Evolutionary conservation across 176 grass and related monocot genomes (phyloP).

Genomic region (Tillandsia fasciculata): DNA sequence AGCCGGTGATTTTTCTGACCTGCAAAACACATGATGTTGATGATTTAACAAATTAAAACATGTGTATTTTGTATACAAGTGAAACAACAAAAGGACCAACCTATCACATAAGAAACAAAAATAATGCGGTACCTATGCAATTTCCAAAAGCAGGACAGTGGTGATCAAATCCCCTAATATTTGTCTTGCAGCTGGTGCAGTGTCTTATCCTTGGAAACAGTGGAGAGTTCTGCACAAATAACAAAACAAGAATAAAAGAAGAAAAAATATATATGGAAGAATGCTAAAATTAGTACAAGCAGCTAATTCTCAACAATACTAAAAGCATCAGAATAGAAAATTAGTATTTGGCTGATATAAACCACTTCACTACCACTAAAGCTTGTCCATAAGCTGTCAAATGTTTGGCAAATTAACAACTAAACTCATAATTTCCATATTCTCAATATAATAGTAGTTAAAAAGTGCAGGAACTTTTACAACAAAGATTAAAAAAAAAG

Average conservation of each 20-base stretch:
- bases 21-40: conserved; percentile 27
- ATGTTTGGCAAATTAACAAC: not conserved
- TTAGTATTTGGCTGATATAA: too few species aligned
- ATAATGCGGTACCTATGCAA: conserved; percentile 66
- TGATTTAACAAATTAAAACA: conserved; percentile 13
- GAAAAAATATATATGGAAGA: conserved; percentile 10
- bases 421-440: too few species aligned
- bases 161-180: conserved; percentile 78
- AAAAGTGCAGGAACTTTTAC: too few species aligned
- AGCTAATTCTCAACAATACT: too few species aligned
- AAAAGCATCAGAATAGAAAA: too few species aligned
- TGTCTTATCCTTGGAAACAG: conserved; percentile 62
- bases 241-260: conserved; percentile 10
- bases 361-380: too few species aligned
- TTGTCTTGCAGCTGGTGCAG: conserved; percentile 68
- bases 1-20: conserved; percentile 76
- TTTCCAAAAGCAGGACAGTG: conserved; percentile 94
- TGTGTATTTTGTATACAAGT: not conserved
- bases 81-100: conserved; percentile 3
- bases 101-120: not conserved
- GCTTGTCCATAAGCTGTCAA: not conserved
- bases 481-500: too few species aligned
- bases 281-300: conserved; percentile 6
- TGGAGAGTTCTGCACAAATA: conserved; percentile 50
- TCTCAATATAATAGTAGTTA: not conserved